Percentiles rank a stretch among this genome's conserved stretches.
These are phyloP conservation scores for Kuraishia capsulata DNA, from an alignment of 805 yeast species.

Conservation along the genomic window DNA sequence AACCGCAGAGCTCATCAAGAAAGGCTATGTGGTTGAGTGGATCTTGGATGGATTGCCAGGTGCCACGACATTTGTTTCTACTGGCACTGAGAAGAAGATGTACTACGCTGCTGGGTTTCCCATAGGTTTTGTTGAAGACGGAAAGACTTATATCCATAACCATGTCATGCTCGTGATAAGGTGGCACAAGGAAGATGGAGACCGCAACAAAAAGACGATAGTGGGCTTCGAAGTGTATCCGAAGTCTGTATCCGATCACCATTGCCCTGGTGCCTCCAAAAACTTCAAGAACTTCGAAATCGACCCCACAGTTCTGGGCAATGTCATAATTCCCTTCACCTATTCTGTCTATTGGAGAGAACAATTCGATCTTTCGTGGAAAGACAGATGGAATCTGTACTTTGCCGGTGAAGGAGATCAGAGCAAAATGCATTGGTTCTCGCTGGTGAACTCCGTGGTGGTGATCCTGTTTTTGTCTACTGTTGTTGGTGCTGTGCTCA, in stretches of 20 bases:
- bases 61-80: slow-evolving; percentile 69
- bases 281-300: slow-evolving; percentile 50
- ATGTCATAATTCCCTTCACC: slow-evolving; percentile 59
- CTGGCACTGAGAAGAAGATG: slow-evolving; percentile 42
- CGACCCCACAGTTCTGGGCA: slow-evolving; percentile 27
- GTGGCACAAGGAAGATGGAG: slow-evolving; percentile 43
- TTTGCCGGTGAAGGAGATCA: slow-evolving; percentile 42
- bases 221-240: slow-evolving; percentile 92
- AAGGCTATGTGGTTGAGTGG: slow-evolving; percentile 81
- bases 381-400: slow-evolving; percentile 67
- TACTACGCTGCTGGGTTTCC: slow-evolving; percentile 86
- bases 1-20: slow-evolving; percentile 53
- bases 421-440: slow-evolving; percentile 65
- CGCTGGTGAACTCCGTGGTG: slow-evolving; percentile 63
- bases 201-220: slow-evolving; percentile 37
- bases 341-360: slow-evolving; percentile 88
- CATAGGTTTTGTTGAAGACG: slow-evolving; percentile 58
- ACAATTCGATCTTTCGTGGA: slow-evolving; percentile 56
- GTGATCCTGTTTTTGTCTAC: slow-evolving; percentile 53
- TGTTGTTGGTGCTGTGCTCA: slow-evolving; percentile 54
- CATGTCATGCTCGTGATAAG: slow-evolving; percentile 78
- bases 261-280: slow-evolving; percentile 69
- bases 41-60: slow-evolving; percentile 77
- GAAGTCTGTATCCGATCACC: slow-evolving; percentile 55
- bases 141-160: slow-evolving; percentile 59